Evolutionary conservation across 345 rosid genomes (phyloP), one percentile per base, ranked within the genome.

Genomic region (Aquilaria sinensis): DNA sequence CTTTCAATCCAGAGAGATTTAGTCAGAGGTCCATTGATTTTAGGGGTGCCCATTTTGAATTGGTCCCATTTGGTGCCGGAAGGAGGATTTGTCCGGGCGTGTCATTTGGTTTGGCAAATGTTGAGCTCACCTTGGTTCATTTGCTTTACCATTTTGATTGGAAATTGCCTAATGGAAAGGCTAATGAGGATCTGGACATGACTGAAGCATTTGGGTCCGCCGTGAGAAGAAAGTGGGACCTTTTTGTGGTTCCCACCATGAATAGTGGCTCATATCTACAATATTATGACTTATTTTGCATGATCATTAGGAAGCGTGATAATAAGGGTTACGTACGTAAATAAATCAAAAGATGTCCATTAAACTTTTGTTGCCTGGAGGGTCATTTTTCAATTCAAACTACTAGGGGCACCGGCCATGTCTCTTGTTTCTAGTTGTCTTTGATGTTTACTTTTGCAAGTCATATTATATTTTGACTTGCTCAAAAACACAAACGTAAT

Each of bases 61-160:
- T 13, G 2, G 56, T 73, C 50, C 75, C 75, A 15, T 73, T 77
- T 61, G 77, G 73, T 29, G 72, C 69, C 3, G 75, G 81, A n/a
- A 64, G 81, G 34, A 70, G 77, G 57, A 63, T 70, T 3, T 76
- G 80, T 46, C 80, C 80, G 10, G 72, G 77, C 1, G 62, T 76
- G 0, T 9, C 31, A 9, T 77, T 63, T 46, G 81, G 53, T 0
- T 2, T 67, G 1, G 48, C 58, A 5, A 62, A 53, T 54, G 59
- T 73, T 15, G 71, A 77, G 12, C 67, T 73, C 50, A 56, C 65
- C 13, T 70, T 77, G 0, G 77, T 75, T 1, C 10, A 67, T 0
- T 48, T 77, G 31, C 29, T 73, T 8, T 64, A 46, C 48, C 75
- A 73, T 61, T 77, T 73, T 54, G 68, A 77, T 46, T 77, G 81